phyloP scores from a whole-genome alignment of 2,329 filamentous ascomycete species.

The Alternaria arborescens region DNA sequence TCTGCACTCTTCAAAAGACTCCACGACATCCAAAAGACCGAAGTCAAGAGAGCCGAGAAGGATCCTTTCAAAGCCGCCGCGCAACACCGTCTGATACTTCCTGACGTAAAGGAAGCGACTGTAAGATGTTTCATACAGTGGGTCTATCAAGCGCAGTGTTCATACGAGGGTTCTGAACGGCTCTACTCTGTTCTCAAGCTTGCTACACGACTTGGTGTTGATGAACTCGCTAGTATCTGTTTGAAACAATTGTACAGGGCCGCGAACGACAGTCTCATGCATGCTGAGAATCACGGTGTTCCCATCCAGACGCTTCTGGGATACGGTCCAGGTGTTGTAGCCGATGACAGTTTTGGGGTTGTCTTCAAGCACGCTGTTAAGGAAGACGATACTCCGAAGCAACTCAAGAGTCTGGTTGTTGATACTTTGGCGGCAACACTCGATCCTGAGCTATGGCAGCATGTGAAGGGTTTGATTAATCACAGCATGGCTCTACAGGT shows the following conservation, averaged over 20 bases:
- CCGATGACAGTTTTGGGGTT: conserved; percentile 12
- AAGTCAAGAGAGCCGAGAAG: conserved; percentile 11
- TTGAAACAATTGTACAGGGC: conserved; percentile 16
- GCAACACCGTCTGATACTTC: conserved; percentile 28
- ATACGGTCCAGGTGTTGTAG: not conserved
- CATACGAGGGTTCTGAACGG: conserved; percentile 16
- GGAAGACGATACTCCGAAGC: conserved; percentile 13
- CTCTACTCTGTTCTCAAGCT: conserved; percentile 28
- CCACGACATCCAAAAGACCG: conserved; percentile 12
- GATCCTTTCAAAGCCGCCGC: conserved; percentile 25
- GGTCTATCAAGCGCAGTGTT: conserved; percentile 20
- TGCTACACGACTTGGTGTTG: conserved; percentile 22
- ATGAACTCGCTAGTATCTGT: conserved; percentile 23
- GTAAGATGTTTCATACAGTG: conserved; percentile 29
- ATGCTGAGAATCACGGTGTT: conserved; percentile 7
- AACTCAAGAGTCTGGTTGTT: conserved; percentile 25
- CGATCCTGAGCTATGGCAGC: conserved; percentile 18
- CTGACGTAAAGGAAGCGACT: conserved; percentile 3
- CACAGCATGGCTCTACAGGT: conserved; percentile 8
- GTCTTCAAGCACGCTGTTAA: conserved; percentile 33
- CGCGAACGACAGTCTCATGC: conserved; percentile 10
- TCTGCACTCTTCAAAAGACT: conserved; percentile 10
- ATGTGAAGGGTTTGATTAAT: conserved; percentile 9
- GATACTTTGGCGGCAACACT: conserved; percentile 21
- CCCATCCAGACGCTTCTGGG: conserved; percentile 15